Base-by-base conservation (phyloP, 106 monocot species). In the Hemerocallis citrina region DNA sequence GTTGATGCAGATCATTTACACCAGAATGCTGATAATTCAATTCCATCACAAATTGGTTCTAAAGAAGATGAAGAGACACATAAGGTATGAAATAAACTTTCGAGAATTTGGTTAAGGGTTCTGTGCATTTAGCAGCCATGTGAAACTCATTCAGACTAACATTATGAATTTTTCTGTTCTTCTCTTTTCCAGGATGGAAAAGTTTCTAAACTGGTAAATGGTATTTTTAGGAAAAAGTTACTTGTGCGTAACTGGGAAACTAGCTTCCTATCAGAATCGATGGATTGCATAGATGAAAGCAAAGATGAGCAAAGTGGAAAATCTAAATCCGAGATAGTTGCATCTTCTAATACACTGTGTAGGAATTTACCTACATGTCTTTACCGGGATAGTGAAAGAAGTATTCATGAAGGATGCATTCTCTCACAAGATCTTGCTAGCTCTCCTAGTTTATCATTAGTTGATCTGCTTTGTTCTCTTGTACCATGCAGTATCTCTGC, bases 221-320 rank as follows among this genome's bases (percentile, higher is more conserved):
- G 17, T 15, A 37, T 14, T 31, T 52, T 44, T 34, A 74, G 29
- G 55, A 80, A 76, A 55, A 43, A 6, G 37, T 61, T 73, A 32
- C 72, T 68, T 28, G 39, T 66, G 13, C 75, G 75, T 52, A 59
- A 55, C 47, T 48, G 33, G 46, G 92, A 92, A 51, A 62, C 74
- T 64, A 92, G 92, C 75, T 92, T 69, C 34, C 69, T 92, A 66
- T 86, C 92, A 66, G 92, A 92, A 80, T 86, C 92, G 5, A 68
- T 74, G 50, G 66, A 69, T 68, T 36, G 19, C 54, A 60, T 51
- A 6, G 57, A 61, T 47, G 66, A 69, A 41, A 51, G 36, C 20
- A 30, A 20, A 66, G 42, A 54, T 45, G 43, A 68, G 22, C 68
- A 56, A 22, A 39, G 7, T 69, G 34, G 48, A 31, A 65, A 64